These are phyloP conservation scores for Coemansia sp. DNA, from an alignment of 192 early-diverging fungal species.

Conservation along the genomic window DNA sequence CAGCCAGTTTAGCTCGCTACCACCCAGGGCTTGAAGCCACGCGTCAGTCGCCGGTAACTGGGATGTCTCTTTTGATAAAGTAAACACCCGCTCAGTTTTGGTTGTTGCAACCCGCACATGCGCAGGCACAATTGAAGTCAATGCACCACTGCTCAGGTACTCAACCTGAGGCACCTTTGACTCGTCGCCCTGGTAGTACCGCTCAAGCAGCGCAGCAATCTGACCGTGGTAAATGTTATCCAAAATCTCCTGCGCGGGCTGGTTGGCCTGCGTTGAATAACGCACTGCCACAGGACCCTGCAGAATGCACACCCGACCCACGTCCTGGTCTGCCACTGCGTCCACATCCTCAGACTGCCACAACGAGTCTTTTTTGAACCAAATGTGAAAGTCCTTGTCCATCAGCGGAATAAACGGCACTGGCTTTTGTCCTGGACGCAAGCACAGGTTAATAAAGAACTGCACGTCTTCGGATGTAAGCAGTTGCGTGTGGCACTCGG, in stretches of 20 bases:
- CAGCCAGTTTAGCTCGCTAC: constrained; percentile 76
- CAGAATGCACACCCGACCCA: constrained; percentile 82
- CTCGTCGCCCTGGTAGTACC: constrained; percentile 70
- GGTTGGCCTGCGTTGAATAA: constrained; percentile 75
- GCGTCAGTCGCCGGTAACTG: constrained; percentile 24
- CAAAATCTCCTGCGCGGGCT: constrained; percentile 87
- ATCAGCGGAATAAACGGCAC: constrained; percentile 92
- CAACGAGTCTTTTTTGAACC: constrained; percentile 98
- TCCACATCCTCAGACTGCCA: constrained; percentile 94
- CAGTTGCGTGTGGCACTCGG: constrained; percentile 43
- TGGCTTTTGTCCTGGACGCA: constrained; percentile 71
- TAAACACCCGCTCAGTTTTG: constrained; percentile 19
- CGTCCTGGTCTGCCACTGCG: constrained; percentile 87
- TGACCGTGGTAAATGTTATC: constrained; percentile 83
- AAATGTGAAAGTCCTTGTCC: constrained; percentile 93
- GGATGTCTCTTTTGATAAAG: constrained; percentile 13
- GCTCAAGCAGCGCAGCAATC: constrained; percentile 69
- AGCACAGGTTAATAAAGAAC: constrained; percentile 48
- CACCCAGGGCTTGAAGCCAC: constrained; percentile 65
- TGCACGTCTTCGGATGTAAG: constrained; percentile 41
- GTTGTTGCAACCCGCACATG: constrained; percentile 15
- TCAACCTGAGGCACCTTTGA: constrained; percentile 70
- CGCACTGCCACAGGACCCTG: constrained; percentile 88
- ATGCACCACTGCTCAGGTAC: constrained; percentile 59
- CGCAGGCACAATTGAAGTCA: constrained; percentile 10